Conservation (phyloP, 2,329 filamentous ascomycete species). For the Pseudogymnoascus sp. region DNA sequence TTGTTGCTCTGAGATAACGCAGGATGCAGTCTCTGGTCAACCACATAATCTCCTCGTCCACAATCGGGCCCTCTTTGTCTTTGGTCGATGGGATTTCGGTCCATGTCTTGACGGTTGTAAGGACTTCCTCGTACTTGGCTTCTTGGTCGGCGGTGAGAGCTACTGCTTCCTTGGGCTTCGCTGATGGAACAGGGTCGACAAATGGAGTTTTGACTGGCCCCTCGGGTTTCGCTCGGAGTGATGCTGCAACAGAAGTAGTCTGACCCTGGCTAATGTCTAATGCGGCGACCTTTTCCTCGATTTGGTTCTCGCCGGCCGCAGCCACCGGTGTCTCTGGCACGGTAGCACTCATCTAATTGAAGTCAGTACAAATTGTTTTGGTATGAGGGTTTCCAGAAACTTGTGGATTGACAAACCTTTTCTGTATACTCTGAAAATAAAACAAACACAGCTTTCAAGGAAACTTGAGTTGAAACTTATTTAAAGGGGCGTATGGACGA, state of each 20-base stretch:
- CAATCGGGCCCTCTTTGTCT: constrained; percentile 52
- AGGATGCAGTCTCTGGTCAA: constrained; percentile 86
- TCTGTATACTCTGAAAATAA: background rate
- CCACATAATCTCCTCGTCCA: constrained; percentile 77
- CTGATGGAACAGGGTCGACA: constrained; percentile 32
- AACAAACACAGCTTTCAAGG: background rate
- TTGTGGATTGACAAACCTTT: background rate
- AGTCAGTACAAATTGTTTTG: background rate
- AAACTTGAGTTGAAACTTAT: background rate
- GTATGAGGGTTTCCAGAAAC: background rate
- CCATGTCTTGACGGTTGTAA: constrained; percentile 64
- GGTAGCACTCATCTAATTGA: constrained; percentile 1
- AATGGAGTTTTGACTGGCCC: constrained; percentile 34
- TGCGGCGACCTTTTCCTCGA: constrained; percentile 7
- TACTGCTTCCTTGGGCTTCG: constrained; percentile 36
- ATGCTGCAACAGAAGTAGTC: constrained; percentile 13
- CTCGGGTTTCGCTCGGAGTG: constrained; percentile 23
- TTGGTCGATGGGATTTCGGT: constrained; percentile 57
- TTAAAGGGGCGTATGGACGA: constrained; percentile 1
- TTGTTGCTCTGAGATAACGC: constrained; percentile 86
- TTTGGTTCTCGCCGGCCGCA: background rate
- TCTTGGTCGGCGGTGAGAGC: constrained; percentile 66
- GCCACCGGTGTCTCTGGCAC: background rate
- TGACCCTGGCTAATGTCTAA: constrained; percentile 1
- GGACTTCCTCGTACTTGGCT: constrained; percentile 69